These are phyloP conservation scores for Sporisorium reilianum DNA, from an alignment of 1,284 basidiomycete species.

Conservation along the genomic window DNA sequence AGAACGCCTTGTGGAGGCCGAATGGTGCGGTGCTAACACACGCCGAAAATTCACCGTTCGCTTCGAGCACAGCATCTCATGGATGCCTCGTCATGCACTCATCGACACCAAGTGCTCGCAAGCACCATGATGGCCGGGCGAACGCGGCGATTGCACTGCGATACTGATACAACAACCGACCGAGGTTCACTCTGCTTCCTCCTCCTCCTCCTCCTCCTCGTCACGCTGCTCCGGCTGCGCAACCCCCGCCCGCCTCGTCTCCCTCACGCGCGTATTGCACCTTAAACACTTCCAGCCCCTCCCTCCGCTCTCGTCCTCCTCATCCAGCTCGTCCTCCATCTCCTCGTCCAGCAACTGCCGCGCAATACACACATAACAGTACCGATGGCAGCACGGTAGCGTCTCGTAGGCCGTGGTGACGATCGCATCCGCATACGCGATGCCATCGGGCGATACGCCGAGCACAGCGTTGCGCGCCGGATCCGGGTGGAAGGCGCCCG, in stretches of 20 bases:
- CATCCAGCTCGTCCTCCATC: conserved; percentile 63
- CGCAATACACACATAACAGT: conserved; percentile 68
- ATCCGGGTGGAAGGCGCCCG: conserved; percentile 6
- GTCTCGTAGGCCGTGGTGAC: conserved; percentile 61
- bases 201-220: conserved; percentile 9
- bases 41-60: too few species aligned
- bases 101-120: too few species aligned
- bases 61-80: too few species aligned
- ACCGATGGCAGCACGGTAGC: conserved; percentile 60
- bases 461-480: conserved; percentile 24
- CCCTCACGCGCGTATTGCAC: conserved; percentile 49
- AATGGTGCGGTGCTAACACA: too few species aligned
- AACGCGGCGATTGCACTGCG: not conserved
- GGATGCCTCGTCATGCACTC: too few species aligned
- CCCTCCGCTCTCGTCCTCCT: conserved; percentile 35
- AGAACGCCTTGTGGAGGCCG: not conserved
- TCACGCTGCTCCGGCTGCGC: not conserved
- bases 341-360: conserved; percentile 61
- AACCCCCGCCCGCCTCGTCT: conserved; percentile 24
- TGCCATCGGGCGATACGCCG: conserved; percentile 53
- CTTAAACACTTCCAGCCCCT: conserved; percentile 66
- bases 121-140: not conserved
- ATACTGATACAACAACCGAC: not conserved
- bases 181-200: not conserved
- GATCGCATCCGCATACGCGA: conserved; percentile 61